Conservation (phyloP, 768 basidiomycete genomes). For the Lentinula sp. region DNA sequence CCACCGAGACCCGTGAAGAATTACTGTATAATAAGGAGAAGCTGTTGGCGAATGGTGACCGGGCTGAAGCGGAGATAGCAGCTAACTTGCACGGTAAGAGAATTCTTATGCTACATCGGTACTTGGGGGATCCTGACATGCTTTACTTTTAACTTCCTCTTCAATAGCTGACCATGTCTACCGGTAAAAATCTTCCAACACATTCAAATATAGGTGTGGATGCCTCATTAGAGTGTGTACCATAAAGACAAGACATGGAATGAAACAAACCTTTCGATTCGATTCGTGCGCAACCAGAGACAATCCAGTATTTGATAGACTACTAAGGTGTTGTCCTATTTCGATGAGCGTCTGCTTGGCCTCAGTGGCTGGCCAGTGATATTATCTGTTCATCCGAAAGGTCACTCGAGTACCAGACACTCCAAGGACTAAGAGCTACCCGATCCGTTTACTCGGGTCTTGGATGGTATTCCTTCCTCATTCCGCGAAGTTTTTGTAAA, state of each 20-base stretch:
- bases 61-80: slow-evolving; percentile 96
- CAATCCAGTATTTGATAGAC: too few species aligned
- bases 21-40: slow-evolving; percentile 99
- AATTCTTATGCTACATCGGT: slow-evolving; percentile 27
- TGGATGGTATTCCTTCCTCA: too few species aligned
- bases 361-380: too few species aligned
- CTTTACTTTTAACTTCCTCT: slow-evolving; percentile 17
- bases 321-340: too few species aligned
- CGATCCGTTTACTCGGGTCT: too few species aligned
- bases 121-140: not conserved
- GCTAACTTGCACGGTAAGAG: slow-evolving; percentile 65
- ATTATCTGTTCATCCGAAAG: too few species aligned
- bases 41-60: slow-evolving; percentile 90
- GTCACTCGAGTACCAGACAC: too few species aligned
- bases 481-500: too few species aligned
- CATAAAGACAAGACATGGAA: not conserved
- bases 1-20: slow-evolving; percentile 97
- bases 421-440: too few species aligned
- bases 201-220: not conserved
- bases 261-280: not conserved
- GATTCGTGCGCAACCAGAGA: too few species aligned
- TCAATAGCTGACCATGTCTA: slow-evolving; percentile 79
- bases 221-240: not conserved
- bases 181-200: slow-evolving; percentile 38
- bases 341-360: too few species aligned